These are phyloP conservation scores for Rhodamnia argentea DNA, from an alignment of 345 rosid genomes.

Conservation along the genomic window DNA sequence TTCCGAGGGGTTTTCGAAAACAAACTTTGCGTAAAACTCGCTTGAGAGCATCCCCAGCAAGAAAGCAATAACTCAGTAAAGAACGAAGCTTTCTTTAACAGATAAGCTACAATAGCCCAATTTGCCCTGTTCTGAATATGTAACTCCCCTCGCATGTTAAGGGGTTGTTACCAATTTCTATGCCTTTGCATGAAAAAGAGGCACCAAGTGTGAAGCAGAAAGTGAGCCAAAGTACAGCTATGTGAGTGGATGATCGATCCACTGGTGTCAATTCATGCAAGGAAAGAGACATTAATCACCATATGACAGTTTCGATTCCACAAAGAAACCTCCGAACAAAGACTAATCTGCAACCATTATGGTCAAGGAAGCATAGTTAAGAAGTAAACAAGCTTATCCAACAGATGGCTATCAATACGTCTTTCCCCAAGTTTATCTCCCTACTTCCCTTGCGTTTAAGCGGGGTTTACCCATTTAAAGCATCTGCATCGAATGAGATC, in stretches of 20 bases:
- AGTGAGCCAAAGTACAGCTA: neutral
- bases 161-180: neutral
- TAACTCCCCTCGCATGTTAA: neutral
- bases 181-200: neutral
- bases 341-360: neutral
- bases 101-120: neutral
- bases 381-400: neutral
- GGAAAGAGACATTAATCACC: neutral
- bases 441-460: neutral
- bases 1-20: neutral
- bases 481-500: neutral
- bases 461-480: neutral
- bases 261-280: neutral
- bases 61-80: neutral
- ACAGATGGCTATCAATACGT: neutral
- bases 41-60: neutral
- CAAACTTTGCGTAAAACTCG: neutral
- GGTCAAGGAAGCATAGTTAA: neutral
- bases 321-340: neutral
- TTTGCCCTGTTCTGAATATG: neutral
- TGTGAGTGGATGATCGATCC: neutral
- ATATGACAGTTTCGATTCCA: neutral
- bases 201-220: neutral
- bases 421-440: neutral
- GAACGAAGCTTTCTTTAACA: neutral